Evolutionary conservation across 2,329 filamentous ascomycete genomes (phyloP).

Genomic region (Hysterium pulicare): DNA sequence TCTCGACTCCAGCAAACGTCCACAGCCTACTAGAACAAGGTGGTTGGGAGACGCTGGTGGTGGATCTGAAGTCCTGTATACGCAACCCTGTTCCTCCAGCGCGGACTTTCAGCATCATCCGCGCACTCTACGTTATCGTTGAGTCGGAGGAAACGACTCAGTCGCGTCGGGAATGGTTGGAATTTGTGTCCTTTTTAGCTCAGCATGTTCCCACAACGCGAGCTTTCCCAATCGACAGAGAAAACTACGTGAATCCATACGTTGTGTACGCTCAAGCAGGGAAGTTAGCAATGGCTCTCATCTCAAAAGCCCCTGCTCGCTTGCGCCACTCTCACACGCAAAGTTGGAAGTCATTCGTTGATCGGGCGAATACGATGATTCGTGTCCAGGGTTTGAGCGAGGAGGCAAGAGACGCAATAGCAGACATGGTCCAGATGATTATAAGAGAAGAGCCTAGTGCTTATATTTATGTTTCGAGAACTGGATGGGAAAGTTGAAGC

Average conservation of each 20-base stretch:
- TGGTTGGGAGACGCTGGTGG: background rate
- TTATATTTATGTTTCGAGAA: too few species aligned
- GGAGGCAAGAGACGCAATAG: background rate
- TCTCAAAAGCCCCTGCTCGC: background rate
- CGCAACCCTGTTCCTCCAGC: too few species aligned
- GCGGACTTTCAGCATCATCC: background rate
- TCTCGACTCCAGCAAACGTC: background rate
- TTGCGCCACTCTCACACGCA: background rate
- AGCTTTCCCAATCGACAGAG: background rate
- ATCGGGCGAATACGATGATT: background rate
- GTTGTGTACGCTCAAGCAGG: background rate
- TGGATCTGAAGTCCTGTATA: background rate
- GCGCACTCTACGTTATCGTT: background rate
- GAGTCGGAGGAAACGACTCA: conserved; percentile 1
- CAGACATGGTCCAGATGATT: background rate
- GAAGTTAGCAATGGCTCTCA: background rate
- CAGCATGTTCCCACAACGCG: background rate
- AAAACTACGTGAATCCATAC: background rate
- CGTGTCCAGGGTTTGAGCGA: background rate
- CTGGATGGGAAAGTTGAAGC: too few species aligned
- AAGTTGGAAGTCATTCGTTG: background rate
- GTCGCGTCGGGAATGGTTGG: background rate
- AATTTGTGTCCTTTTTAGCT: conserved; percentile 1
- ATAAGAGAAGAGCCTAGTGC: too few species aligned
- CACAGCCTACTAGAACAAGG: background rate